Percentiles rank a stretch among this genome's conserved stretches.
phyloP scores from a whole-genome alignment of 495 filamentous ascomycete species.

The Copromyces sp. region DNA sequence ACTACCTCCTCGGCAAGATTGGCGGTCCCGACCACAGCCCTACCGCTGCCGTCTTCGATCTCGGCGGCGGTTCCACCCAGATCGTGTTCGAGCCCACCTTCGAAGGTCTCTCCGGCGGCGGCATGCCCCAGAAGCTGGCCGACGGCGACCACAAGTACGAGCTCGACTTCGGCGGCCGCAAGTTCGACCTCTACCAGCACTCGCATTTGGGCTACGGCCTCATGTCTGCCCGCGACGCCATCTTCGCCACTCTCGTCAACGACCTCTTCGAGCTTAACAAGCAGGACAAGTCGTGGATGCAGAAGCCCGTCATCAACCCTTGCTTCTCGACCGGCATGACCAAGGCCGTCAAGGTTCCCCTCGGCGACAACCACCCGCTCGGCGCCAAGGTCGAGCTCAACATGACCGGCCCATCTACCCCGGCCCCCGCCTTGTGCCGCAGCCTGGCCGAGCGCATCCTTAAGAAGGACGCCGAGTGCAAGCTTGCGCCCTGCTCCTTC shows the following conservation, averaged over 20 bases:
- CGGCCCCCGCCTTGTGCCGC: constrained; percentile 78
- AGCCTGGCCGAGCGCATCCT: constrained; percentile 81
- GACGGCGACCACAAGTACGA: constrained; percentile 96
- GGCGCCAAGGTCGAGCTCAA: constrained; percentile 54
- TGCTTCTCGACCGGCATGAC: constrained; percentile 77
- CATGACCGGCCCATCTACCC: constrained; percentile 74
- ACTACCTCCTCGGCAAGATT: constrained; percentile 96
- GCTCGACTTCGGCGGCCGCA: constrained; percentile 77
- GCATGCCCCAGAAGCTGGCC: constrained; percentile 78
- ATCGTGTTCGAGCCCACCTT: constrained; percentile 98
- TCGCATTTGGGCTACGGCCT: constrained; percentile 96
- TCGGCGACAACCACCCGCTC: constrained; percentile 52
- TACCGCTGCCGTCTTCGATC: constrained; percentile 90
- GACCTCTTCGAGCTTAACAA: constrained; percentile 45
- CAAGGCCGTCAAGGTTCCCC: constrained; percentile 55
- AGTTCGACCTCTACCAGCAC: constrained; percentile 95
- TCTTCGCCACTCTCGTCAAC: constrained; percentile 63
- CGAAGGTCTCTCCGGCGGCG: constrained; percentile 53
- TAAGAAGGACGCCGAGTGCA: constrained; percentile 74
- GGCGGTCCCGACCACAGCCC: constrained; percentile 80
- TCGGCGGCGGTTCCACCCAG: constrained; percentile 93
- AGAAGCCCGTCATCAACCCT: constrained; percentile 67
- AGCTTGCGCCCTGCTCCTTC: constrained; percentile 87
- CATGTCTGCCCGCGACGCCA: constrained; percentile 81
- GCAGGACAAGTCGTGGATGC: constrained; percentile 39